Conservation (phyloP, 1,284 basidiomycete species). For the Vanrija sp. region DNA sequence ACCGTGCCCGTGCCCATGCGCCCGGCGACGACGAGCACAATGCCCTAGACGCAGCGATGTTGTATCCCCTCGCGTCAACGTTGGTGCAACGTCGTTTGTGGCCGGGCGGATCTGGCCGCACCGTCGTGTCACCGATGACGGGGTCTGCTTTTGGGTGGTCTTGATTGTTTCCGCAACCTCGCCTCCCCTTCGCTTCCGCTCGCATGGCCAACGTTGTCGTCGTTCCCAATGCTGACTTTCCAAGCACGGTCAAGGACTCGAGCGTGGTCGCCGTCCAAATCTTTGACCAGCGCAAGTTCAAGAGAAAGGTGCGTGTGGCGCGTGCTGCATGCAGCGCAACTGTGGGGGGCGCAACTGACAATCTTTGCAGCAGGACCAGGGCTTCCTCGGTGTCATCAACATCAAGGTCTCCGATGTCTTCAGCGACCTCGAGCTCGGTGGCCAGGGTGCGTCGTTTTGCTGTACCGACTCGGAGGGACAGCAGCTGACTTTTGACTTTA, state of each 20-base stretch:
- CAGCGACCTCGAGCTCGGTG: slow-evolving; percentile 73
- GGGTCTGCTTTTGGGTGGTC: neutral
- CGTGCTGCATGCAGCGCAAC: neutral
- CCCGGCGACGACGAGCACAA: neutral
- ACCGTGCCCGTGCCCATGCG: neutral
- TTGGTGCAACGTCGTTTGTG: neutral
- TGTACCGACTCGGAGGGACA: neutral
- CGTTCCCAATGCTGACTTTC: slow-evolving; percentile 5
- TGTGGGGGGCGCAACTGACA: neutral
- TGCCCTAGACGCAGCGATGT: neutral
- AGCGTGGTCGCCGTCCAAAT: slow-evolving; percentile 91
- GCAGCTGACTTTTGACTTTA: slow-evolving; percentile 35
- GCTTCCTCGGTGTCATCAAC: slow-evolving; percentile 91
- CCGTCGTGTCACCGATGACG: neutral
- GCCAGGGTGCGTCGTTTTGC: slow-evolving; percentile 64
- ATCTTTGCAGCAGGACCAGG: slow-evolving; percentile 61
- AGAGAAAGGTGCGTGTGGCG: slow-evolving; percentile 57
- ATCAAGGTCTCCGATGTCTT: slow-evolving; percentile 83
- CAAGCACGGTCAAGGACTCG: slow-evolving; percentile 78
- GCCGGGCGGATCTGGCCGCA: neutral
- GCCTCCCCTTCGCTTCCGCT: no score
- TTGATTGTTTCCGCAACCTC: no score
- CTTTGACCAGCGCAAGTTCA: slow-evolving; percentile 96
- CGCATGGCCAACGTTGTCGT: no score
- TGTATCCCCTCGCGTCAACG: no score